phyloP scores from a whole-genome alignment of 2,329 filamentous ascomycete genomes.

The Fusarium hostae region DNA sequence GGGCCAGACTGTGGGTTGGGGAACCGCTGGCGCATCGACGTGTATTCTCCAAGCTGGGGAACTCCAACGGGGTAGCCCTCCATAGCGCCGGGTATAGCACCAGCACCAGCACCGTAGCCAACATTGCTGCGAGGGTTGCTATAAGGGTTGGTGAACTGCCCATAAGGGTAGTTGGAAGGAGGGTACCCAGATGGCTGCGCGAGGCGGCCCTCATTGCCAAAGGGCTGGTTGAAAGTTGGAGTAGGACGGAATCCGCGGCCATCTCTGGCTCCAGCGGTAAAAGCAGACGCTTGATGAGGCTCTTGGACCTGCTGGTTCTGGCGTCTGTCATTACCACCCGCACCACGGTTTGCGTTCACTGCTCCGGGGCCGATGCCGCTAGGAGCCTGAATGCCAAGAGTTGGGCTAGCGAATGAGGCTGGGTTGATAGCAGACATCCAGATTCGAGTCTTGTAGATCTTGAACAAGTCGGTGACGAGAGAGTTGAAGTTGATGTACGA shows the following conservation, averaged over 20 bases:
- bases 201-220: slow-evolving; percentile 56
- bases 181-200: slow-evolving; percentile 51
- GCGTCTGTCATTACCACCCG: slow-evolving; percentile 58
- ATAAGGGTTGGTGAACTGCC: slow-evolving; percentile 47
- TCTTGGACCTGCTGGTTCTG: slow-evolving; percentile 57
- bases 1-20: slow-evolving; percentile 54
- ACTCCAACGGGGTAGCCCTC: slow-evolving; percentile 48
- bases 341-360: slow-evolving; percentile 66
- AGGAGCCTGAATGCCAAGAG: slow-evolving; percentile 75
- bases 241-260: slow-evolving; percentile 54
- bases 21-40: slow-evolving; percentile 60
- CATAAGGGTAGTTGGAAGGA: slow-evolving; percentile 52
- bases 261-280: slow-evolving; percentile 51
- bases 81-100: slow-evolving; percentile 44
- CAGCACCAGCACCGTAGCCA: slow-evolving; percentile 46
- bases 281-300: slow-evolving; percentile 49
- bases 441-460: slow-evolving; percentile 98
- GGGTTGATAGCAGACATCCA: slow-evolving; percentile 99
- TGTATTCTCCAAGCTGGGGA: slow-evolving; percentile 56
- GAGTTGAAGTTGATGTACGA: slow-evolving; percentile 99
- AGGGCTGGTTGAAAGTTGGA: slow-evolving; percentile 55
- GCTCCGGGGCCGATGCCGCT: slow-evolving; percentile 74
- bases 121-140: slow-evolving; percentile 47
- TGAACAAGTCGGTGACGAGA: slow-evolving; percentile 96
- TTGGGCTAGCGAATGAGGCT: slow-evolving; percentile 88